Base-by-base conservation (phyloP, 345 rosid genomes). In the Salix suchowensis region DNA sequence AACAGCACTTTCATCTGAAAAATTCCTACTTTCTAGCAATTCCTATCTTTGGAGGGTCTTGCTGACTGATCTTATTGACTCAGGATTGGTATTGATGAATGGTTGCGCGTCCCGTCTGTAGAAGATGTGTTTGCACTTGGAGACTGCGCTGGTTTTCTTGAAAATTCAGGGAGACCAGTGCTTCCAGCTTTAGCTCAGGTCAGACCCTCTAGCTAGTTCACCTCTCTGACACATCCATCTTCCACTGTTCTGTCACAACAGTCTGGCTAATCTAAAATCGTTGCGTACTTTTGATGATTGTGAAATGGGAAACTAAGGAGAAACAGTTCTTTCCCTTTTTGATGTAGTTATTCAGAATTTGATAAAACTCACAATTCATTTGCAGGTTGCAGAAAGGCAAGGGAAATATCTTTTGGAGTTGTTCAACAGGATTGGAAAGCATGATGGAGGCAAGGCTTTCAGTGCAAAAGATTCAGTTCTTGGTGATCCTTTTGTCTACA, bases 151-250 rank as follows among this genome's bases (percentile, higher is more conserved):
- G 96, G 94, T 72, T 91, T 87, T 76, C 92, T 90, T 68, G 92
- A 91, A 81, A 81, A 87, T 16, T 89, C 94, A 30, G 91, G 94
- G 61, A 85, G 80, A 83, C 87, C 88, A 0, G 91, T 91, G 69
- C 94, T 91, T 46, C 96, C 92, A 8, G 94, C 90, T 76, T 79
- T 91, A 54, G 96, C 96, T 72, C 92, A 89, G 88, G 94, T 89
- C 67, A 79, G 50, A 48, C 14, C 40, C 24, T 9, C 37, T 4
- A 11, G 54, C 7, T 30, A 24, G 13, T 36, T 73, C 7, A 12
- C 54, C 39, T 64, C 46, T 61, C 55, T 0, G 14, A 28, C 21
- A 62, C 21, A n/a, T 21, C 61, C 23, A 21, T 54, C 61, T 21
- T 52, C n/a, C 7, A 32, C 26, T 58, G 26, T 21, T 15, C 7